These are phyloP conservation scores for Colletotrichum tabaci DNA, from an alignment of 2,329 filamentous ascomycete species.

Conservation along the genomic window DNA sequence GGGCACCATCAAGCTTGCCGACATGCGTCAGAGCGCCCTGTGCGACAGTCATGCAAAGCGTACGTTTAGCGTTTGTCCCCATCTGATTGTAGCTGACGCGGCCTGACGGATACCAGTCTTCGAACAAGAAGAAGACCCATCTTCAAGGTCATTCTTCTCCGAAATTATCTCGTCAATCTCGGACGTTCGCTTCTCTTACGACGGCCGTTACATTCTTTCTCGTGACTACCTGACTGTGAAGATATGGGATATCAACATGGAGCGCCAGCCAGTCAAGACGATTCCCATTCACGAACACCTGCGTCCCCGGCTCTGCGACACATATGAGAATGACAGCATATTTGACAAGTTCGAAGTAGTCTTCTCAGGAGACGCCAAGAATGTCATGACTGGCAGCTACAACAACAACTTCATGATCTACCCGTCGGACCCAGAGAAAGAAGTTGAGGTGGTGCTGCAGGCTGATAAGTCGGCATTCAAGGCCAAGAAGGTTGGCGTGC, in stretches of 20 bases:
- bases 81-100: not conserved
- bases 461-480: slow-evolving; percentile 99
- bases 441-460: slow-evolving; percentile 96
- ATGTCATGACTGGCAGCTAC: slow-evolving; percentile 99
- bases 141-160: slow-evolving; percentile 98
- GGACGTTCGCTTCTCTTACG: slow-evolving; percentile 96
- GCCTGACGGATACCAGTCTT: slow-evolving; percentile 76
- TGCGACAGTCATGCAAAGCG: slow-evolving; percentile 97
- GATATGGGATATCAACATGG: slow-evolving; percentile 99
- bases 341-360: slow-evolving; percentile 99
- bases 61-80: slow-evolving; percentile 63
- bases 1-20: slow-evolving; percentile 97
- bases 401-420: slow-evolving; percentile 99
- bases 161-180: slow-evolving; percentile 99
- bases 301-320: slow-evolving; percentile 93
- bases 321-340: slow-evolving; percentile 99
- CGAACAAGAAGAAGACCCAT: slow-evolving; percentile 98
- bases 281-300: slow-evolving; percentile 99
- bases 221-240: slow-evolving; percentile 99
- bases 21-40: slow-evolving; percentile 97
- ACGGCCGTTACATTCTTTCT: slow-evolving; percentile 96
- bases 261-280: slow-evolving; percentile 95
- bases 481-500: slow-evolving; percentile 98
- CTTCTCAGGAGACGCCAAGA: slow-evolving; percentile 97
- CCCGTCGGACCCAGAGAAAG: slow-evolving; percentile 94